A percentile compares a stretch with the other conserved stretches of the same genome.
Conservation (phyloP, 352 stramenopile genomes). For the Globisporangium carolinianum region DNA sequence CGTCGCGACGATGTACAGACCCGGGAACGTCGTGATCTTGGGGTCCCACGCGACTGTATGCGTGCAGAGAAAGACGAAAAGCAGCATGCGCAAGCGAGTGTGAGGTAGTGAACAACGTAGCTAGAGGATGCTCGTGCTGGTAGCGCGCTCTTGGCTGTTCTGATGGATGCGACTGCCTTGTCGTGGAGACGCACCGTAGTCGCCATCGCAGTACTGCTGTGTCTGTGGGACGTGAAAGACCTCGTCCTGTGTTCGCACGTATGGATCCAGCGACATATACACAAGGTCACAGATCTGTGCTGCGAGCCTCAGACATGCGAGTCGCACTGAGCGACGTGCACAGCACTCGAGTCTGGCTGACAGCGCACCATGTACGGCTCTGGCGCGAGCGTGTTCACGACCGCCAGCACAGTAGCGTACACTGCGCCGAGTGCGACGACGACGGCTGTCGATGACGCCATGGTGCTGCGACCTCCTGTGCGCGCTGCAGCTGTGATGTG, state of each 20-base stretch:
- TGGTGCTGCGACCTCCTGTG: neutral
- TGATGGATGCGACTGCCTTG: no score
- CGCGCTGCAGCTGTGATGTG: neutral
- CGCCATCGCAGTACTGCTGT: slow-evolving; percentile 68
- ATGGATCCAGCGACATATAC: neutral
- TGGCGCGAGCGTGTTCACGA: slow-evolving; percentile 30
- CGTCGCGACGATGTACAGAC: slow-evolving; percentile 69
- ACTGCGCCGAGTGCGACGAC: slow-evolving; percentile 13
- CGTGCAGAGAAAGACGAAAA: neutral
- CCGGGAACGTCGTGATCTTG: slow-evolving; percentile 92
- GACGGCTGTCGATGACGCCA: neutral
- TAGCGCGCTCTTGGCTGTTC: no score
- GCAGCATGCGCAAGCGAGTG: neutral
- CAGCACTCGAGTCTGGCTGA: neutral
- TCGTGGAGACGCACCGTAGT: slow-evolving; percentile 35
- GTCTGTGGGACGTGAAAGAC: slow-evolving; percentile 81
- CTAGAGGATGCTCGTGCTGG: no score
- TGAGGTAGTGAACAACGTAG: neutral
- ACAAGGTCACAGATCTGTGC: neutral
- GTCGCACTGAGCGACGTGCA: neutral
- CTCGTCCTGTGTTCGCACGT: slow-evolving; percentile 48
- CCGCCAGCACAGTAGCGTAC: slow-evolving; percentile 22
- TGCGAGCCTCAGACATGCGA: no score
- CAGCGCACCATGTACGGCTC: slow-evolving; percentile 64
- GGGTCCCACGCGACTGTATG: slow-evolving; percentile 74